Evolutionary conservation across 441 rosid genomes (phyloP).

Genomic region (Populus tomentosa): DNA sequence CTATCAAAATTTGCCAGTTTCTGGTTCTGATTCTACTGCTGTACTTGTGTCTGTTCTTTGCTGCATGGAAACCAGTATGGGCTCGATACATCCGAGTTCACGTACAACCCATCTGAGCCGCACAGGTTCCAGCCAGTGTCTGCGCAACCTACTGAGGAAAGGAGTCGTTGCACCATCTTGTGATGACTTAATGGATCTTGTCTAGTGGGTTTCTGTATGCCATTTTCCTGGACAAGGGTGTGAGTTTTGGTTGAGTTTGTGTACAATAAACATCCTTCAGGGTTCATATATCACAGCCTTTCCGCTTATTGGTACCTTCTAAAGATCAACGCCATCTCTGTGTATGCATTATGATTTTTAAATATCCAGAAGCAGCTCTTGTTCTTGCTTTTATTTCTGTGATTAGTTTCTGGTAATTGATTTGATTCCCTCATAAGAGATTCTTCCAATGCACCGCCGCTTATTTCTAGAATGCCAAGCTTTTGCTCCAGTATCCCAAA

Average conservation of each 20-base stretch:
- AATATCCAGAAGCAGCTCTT: not conserved
- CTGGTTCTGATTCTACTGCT: not conserved
- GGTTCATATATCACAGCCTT: slow-evolving; percentile 8
- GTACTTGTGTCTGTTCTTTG: slow-evolving; percentile 1
- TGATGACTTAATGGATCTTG: slow-evolving; percentile 26
- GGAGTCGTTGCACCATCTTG: slow-evolving; percentile 88
- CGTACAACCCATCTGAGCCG: slow-evolving; percentile 90
- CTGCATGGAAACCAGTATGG: slow-evolving; percentile 62
- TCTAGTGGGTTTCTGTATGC: slow-evolving; percentile 6
- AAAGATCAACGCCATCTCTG: slow-evolving; percentile 1
- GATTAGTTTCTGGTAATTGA: not conserved
- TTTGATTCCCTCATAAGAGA: not conserved
- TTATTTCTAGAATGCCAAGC: not conserved
- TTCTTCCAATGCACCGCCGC: not conserved
- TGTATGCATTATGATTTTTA: not conserved
- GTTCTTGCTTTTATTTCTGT: not conserved
- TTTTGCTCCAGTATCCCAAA: not conserved
- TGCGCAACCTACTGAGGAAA: slow-evolving; percentile 68
- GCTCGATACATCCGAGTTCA: slow-evolving; percentile 90
- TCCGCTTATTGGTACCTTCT: not conserved
- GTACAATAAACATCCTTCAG: slow-evolving; percentile 30
- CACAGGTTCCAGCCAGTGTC: slow-evolving; percentile 71
- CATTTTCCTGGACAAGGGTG: slow-evolving; percentile 11
- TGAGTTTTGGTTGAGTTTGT: slow-evolving; percentile 19
- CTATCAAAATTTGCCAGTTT: not conserved